Percentiles rank a stretch among this genome's conserved stretches.
Evolutionary conservation across 106 monocot species (phyloP).

Genomic region (Dendrobium chrysotoxum): DNA sequence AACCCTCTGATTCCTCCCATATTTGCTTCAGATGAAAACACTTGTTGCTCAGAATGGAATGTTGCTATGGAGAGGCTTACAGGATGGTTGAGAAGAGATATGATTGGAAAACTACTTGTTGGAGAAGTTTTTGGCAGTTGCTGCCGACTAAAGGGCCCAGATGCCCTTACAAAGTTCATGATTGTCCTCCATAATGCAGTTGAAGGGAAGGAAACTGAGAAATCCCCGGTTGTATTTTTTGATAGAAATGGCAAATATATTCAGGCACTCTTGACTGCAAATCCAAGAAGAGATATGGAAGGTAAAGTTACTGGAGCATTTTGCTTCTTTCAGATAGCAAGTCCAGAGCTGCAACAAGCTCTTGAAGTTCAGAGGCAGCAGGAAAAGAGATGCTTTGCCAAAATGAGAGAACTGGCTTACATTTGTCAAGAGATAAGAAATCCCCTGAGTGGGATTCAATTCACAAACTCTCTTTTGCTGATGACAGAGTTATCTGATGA

Average conservation of each 20-base stretch:
- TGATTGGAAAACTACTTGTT: slow-evolving; percentile 69
- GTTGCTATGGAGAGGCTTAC: slow-evolving; percentile 92
- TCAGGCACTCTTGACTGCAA: slow-evolving; percentile 84
- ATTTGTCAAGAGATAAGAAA: slow-evolving; percentile 87
- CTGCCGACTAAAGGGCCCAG: slow-evolving; percentile 79
- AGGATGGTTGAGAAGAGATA: slow-evolving; percentile 64
- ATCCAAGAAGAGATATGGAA: slow-evolving; percentile 60
- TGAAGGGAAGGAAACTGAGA: slow-evolving; percentile 75
- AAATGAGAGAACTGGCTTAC: slow-evolving; percentile 93
- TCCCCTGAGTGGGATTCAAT: slow-evolving; percentile 77
- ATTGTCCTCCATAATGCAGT: slow-evolving; percentile 90
- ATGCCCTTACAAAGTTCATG: slow-evolving; percentile 91
- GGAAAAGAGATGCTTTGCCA: slow-evolving; percentile 73
- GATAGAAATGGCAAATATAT: slow-evolving; percentile 78
- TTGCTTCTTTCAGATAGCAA: slow-evolving; percentile 93
- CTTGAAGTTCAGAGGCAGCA: slow-evolving; percentile 82
- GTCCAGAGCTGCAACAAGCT: slow-evolving; percentile 80
- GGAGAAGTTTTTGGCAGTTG: slow-evolving; percentile 88
- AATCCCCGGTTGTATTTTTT: slow-evolving; percentile 77
- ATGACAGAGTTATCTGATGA: slow-evolving; percentile 77
- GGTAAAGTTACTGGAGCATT: slow-evolving; percentile 76
- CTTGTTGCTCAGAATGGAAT: slow-evolving; percentile 95
- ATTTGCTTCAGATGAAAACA: slow-evolving; percentile 86
- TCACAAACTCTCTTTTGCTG: slow-evolving; percentile 73
- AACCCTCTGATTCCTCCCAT: slow-evolving; percentile 88